A percentile compares a stretch with the other conserved stretches of the same genome.
These are phyloP conservation scores for Cladosporium sphaerospermum DNA, from an alignment of 2,329 filamentous ascomycete species.

Conservation along the genomic window DNA sequence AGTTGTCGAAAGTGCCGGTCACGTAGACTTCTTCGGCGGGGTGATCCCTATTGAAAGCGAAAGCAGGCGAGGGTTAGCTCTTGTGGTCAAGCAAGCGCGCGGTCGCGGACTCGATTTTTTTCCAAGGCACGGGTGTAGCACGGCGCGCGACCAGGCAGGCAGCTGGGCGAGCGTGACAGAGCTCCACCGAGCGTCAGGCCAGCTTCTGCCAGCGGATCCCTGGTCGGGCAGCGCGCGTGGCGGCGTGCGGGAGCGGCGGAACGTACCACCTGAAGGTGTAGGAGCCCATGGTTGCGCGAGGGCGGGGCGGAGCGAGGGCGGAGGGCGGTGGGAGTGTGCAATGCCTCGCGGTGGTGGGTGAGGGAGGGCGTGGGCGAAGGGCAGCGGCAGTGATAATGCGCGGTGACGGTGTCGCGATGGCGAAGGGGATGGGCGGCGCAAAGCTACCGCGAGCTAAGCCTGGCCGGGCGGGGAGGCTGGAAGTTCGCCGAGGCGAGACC, in stretches of 20 bases:
- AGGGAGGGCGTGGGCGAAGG: neutral
- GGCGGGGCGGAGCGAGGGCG: neutral
- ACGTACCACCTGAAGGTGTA: conserved; percentile 66
- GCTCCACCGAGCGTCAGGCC: no score
- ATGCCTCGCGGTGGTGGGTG: neutral
- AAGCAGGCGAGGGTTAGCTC: neutral
- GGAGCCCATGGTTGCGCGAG: conserved; percentile 49
- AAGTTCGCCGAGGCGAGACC: neutral
- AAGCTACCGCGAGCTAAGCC: neutral
- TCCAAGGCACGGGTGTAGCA: conserved; percentile 3
- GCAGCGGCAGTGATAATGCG: neutral
- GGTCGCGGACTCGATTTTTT: neutral
- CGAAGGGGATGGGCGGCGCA: conserved; percentile 7
- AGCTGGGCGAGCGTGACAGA: neutral
- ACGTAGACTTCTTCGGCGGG: conserved; percentile 83
- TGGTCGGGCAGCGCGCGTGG: neutral
- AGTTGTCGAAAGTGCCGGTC: conserved; percentile 92
- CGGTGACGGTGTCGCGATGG: neutral
- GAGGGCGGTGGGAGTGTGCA: neutral
- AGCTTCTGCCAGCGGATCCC: no score
- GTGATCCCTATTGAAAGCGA: conserved; percentile 60
- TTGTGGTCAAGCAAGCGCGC: neutral
- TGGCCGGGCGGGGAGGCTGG: neutral
- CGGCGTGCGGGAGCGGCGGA: neutral
- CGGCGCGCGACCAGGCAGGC: neutral